These are phyloP conservation scores for Diplodia seriata DNA, from an alignment of 2,329 filamentous ascomycete genomes.

Conservation along the genomic window DNA sequence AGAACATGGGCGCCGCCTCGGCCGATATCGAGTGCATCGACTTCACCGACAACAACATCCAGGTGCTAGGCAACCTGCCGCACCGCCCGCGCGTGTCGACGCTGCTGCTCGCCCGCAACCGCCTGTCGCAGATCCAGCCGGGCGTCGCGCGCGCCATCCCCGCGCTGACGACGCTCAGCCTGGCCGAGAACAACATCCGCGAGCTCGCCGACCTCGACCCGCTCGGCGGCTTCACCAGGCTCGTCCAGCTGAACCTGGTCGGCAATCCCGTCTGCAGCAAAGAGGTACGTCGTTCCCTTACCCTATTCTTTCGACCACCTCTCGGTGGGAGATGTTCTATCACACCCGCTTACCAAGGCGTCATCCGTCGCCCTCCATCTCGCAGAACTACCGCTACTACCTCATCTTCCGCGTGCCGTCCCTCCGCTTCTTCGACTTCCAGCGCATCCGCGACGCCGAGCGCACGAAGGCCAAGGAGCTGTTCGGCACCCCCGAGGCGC, in stretches of 20 bases:
- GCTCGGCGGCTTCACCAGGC: conserved; percentile 69
- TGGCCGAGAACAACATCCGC: conserved; percentile 80
- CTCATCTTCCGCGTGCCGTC: conserved; percentile 84
- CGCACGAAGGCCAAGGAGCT: conserved; percentile 76
- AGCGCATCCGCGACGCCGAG: conserved; percentile 88
- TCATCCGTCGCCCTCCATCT: conserved; percentile 33
- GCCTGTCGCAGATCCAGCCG: conserved; percentile 80
- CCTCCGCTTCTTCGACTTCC: conserved; percentile 90
- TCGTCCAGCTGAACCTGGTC: conserved; percentile 81
- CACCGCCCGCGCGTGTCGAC: conserved; percentile 87
- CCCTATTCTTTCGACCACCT: not conserved
- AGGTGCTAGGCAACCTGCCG: conserved; percentile 88
- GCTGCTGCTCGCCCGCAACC: conserved; percentile 87
- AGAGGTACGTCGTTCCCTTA: conserved; percentile 67
- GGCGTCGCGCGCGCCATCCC: conserved; percentile 77
- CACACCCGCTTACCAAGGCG: not conserved
- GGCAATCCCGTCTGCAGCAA: conserved; percentile 93
- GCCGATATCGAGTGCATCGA: conserved; percentile 96
- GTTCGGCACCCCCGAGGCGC: conserved; percentile 80
- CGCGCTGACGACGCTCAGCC: conserved; percentile 79
- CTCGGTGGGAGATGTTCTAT: not conserved
- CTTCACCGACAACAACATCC: conserved; percentile 97
- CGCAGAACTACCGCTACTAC: conserved; percentile 89
- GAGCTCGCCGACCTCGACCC: conserved; percentile 89
- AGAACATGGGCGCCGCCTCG: conserved; percentile 85